phyloP scores from a whole-genome alignment of 768 basidiomycete genomes.

The Suillus luteus region DNA sequence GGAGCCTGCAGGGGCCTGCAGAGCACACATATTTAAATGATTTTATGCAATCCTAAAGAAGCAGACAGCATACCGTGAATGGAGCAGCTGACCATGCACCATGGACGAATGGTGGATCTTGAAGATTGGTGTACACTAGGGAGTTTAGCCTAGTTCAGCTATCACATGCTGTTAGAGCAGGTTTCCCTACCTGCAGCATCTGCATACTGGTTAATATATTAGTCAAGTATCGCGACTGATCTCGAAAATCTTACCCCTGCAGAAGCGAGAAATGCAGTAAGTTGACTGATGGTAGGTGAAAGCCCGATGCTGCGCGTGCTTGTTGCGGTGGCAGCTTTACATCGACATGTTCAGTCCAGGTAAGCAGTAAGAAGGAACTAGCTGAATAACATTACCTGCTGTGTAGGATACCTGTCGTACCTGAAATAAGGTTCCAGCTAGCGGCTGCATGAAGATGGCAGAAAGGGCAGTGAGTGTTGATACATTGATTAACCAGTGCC shows the following conservation, averaged over 20 bases:
- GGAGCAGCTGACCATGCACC: conserved; percentile 54
- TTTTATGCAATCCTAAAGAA: too few relatives aligned
- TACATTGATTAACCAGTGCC: conserved; percentile 54
- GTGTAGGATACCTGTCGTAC: conserved; percentile 23
- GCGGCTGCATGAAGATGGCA: conserved; percentile 55
- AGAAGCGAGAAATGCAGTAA: conserved; percentile 60
- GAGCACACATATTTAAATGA: not conserved
- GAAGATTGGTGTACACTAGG: conserved; percentile 39
- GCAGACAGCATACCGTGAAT: conserved; percentile 43
- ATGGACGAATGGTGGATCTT: conserved; percentile 60
- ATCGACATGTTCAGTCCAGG: conserved; percentile 27
- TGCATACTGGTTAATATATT: conserved; percentile 36
- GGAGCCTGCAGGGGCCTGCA: conserved; percentile 43
- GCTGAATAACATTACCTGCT: conserved; percentile 31
- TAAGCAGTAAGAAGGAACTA: conserved; percentile 41
- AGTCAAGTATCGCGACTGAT: conserved; percentile 4
- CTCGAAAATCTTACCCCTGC: conserved; percentile 46
- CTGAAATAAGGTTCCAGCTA: conserved; percentile 46
- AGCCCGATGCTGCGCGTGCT: conserved; percentile 48
- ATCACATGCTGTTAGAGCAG: not conserved
- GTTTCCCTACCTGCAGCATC: conserved; percentile 28
- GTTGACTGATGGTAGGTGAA: conserved; percentile 41
- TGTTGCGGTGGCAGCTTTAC: conserved; percentile 40
- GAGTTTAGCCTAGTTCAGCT: conserved; percentile 4
- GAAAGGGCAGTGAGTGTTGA: conserved; percentile 51